Percentiles rank a stretch among this genome's conserved stretches.
Evolutionary conservation across 2,329 filamentous ascomycete species (phyloP).

Genomic region (Botryotinia convoluta): DNA sequence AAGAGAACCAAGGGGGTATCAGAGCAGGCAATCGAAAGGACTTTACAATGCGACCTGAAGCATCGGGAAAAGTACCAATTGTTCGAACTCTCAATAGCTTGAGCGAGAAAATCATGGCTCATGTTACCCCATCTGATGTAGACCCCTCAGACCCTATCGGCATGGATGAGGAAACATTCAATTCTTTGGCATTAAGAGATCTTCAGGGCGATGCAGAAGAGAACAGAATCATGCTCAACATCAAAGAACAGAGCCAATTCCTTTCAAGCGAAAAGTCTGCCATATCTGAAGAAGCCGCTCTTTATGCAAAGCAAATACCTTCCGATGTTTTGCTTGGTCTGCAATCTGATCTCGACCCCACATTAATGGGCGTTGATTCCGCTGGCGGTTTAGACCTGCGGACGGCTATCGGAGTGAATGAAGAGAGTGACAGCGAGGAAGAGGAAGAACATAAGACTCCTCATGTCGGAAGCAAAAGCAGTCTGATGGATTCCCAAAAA

Average conservation of each 20-base stretch:
- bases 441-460: constrained; percentile 51
- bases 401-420: constrained; percentile 63
- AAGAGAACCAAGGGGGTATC: constrained; percentile 86
- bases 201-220: constrained; percentile 72
- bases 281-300: constrained; percentile 40
- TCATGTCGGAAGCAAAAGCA: constrained; percentile 68
- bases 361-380: constrained; percentile 47
- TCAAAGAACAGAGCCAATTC: constrained; percentile 83
- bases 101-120: constrained; percentile 89
- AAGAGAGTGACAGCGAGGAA: constrained; percentile 67
- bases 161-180: constrained; percentile 70
- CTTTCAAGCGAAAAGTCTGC: constrained; percentile 59
- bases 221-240: constrained; percentile 76
- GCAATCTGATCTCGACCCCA: constrained; percentile 55
- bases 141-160: constrained; percentile 63
- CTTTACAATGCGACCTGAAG: constrained; percentile 78
- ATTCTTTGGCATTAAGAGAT: constrained; percentile 75
- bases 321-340: constrained; percentile 64
- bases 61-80: constrained; percentile 77
- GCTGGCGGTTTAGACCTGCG: constrained; percentile 58
- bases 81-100: constrained; percentile 85
- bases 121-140: constrained; percentile 76
- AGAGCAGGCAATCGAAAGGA: constrained; percentile 82
- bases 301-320: constrained; percentile 68
- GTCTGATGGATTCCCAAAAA: constrained; percentile 61